Evolutionary conservation across 306 rosid species (phyloP).

Genomic region (Begonia peltatifolia): DNA sequence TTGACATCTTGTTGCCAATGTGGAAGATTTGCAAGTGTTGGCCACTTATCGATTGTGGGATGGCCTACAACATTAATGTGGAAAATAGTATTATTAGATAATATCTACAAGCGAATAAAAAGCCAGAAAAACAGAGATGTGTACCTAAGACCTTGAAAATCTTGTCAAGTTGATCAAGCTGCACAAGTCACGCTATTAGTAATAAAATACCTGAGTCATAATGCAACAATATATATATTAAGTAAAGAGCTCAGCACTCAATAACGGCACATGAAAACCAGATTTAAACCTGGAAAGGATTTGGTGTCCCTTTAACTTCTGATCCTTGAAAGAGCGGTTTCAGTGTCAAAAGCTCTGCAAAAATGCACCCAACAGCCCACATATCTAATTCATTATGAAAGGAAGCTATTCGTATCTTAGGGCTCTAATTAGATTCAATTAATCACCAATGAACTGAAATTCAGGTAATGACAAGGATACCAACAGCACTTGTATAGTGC

Average conservation of each 20-base stretch:
- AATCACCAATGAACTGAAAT: too few species aligned
- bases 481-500: conserved; percentile 98
- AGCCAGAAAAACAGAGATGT: conserved; percentile 10
- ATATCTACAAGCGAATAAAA: conserved; percentile 14
- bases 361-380: conserved; percentile 99
- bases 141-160: conserved; percentile 96
- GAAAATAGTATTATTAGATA: conserved; percentile 19
- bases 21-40: conserved; percentile 75
- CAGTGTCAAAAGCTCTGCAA: conserved; percentile 95
- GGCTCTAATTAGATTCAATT: too few species aligned
- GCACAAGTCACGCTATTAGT: conserved; percentile 24
- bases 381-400: conserved; percentile 32
- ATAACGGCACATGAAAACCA: not conserved
- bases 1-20: conserved; percentile 74
- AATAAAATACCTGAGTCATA: not conserved
- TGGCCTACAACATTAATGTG: conserved; percentile 56
- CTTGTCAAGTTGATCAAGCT: conserved; percentile 99
- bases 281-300: conserved; percentile 77
- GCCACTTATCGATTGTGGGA: conserved; percentile 95
- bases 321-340: conserved; percentile 97
- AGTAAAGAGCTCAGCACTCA: conserved; percentile 1
- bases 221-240: not conserved
- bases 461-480: conserved; percentile 30
- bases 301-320: conserved; percentile 74
- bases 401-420: too few species aligned